phyloP scores from a whole-genome alignment of 2,329 filamentous ascomycete genomes.

The Arthrobotrys conoides region DNA sequence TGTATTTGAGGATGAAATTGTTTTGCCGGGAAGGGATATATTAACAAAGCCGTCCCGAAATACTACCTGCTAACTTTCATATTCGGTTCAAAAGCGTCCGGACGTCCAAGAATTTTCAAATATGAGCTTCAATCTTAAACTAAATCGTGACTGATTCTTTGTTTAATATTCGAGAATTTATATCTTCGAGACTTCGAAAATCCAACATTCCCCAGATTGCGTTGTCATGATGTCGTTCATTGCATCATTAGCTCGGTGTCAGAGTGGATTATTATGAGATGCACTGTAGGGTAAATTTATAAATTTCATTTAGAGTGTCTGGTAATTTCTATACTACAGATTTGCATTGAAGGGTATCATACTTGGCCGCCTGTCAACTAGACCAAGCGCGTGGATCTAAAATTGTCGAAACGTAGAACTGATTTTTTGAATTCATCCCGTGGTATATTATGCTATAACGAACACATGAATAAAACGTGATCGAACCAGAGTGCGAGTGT shows the following conservation, averaged over 20 bases:
- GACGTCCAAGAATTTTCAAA: too few species aligned
- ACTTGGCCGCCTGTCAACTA: too few species aligned
- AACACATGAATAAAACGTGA: not conserved
- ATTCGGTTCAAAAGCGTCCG: too few species aligned
- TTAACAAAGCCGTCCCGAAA: too few species aligned
- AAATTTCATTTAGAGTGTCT: not conserved
- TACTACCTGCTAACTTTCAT: too few species aligned
- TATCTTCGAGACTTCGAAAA: not conserved
- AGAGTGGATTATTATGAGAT: slow-evolving; percentile 2
- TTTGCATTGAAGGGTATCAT: too few species aligned
- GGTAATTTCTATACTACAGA: too few species aligned
- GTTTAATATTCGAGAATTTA: not conserved
- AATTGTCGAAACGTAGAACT: slow-evolving; percentile 1
- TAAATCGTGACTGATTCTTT: too few species aligned
- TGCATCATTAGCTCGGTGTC: not conserved
- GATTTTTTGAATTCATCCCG: slow-evolving; percentile 21
- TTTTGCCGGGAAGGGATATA: too few species aligned
- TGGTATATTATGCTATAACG: slow-evolving; percentile 27
- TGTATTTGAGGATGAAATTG: too few species aligned
- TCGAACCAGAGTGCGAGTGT: slow-evolving; percentile 14
- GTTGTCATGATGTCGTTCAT: not conserved
- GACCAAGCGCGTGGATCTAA: too few species aligned
- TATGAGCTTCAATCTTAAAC: too few species aligned
- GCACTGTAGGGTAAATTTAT: not conserved
- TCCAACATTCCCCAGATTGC: slow-evolving; percentile 1